Percentiles rank a stretch among this genome's conserved stretches.
phyloP scores from a whole-genome alignment of 176 grass and related monocot genomes.

The Carex littledalei region DNA sequence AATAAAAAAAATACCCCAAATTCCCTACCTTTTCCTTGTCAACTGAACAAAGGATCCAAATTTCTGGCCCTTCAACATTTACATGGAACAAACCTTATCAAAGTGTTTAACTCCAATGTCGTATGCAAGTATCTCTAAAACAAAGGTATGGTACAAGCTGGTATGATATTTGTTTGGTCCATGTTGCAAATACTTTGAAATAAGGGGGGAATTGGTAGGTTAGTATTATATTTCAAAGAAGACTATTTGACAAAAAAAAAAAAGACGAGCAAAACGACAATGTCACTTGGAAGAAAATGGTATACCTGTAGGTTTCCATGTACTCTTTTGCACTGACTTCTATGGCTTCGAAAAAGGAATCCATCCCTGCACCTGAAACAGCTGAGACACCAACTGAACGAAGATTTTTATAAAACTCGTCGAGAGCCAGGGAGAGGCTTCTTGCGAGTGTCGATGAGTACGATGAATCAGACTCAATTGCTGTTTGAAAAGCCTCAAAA shows the following conservation, averaged over 20 bases:
- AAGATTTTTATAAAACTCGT: constrained; percentile 91
- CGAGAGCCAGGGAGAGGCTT: constrained; percentile 77
- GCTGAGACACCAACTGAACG: constrained; percentile 86
- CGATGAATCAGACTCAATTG: constrained; percentile 76
- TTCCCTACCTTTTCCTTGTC: neutral
- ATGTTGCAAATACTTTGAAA: neutral
- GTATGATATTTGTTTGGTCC: neutral
- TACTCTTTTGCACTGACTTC: constrained; percentile 75
- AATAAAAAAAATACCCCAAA: neutral
- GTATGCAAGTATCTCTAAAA: neutral
- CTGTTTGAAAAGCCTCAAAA: constrained; percentile 83
- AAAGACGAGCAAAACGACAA: neutral
- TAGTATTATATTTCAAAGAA: neutral
- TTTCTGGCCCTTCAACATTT: neutral
- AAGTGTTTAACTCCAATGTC: neutral
- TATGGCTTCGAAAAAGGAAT: constrained; percentile 69
- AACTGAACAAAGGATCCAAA: neutral
- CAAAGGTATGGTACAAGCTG: neutral
- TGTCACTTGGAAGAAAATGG: neutral
- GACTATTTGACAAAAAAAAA: neutral
- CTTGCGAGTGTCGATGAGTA: constrained; percentile 66
- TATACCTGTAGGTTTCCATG: constrained; percentile 87
- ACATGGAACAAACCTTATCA: neutral
- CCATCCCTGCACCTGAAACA: constrained; percentile 64
- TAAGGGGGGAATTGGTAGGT: neutral